These are phyloP conservation scores for Leishmania major DNA, from an alignment of 208 protist genomes.

Conservation along the genomic window DNA sequence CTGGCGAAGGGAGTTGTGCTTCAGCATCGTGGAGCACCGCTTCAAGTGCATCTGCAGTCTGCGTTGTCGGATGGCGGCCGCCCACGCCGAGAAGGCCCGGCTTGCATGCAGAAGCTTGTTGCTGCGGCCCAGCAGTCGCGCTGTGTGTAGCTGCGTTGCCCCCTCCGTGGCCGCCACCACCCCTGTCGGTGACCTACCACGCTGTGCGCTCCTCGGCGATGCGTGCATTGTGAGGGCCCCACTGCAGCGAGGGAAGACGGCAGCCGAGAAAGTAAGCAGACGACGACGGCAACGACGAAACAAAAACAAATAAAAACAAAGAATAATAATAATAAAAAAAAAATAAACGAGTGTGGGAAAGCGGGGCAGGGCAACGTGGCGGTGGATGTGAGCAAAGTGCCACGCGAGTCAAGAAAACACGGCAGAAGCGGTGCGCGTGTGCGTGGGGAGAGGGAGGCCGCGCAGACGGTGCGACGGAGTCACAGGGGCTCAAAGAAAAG, in stretches of 20 bases:
- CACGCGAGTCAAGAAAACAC: background rate
- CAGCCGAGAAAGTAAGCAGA: background rate
- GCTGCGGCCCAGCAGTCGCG: slow-evolving; percentile 19
- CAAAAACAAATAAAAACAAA: too few species aligned
- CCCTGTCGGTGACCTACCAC: background rate
- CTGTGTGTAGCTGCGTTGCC: background rate
- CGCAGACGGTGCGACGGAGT: too few species aligned
- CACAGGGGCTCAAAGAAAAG: background rate
- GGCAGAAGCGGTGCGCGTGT: background rate
- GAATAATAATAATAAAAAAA: too few species aligned
- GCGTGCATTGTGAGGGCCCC: background rate
- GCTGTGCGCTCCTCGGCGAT: background rate
- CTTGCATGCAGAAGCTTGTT: slow-evolving; percentile 22
- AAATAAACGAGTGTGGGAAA: background rate
- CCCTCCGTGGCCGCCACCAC: slow-evolving; percentile 15
- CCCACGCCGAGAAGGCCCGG: slow-evolving; percentile 42
- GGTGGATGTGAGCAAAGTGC: background rate
- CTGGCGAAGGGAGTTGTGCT: slow-evolving; percentile 47
- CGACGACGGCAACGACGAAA: background rate
- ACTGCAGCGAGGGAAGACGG: background rate
- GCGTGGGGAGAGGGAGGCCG: background rate
- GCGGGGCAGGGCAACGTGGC: too few species aligned
- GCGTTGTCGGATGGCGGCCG: slow-evolving; percentile 31
- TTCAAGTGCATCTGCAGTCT: slow-evolving; percentile 57
- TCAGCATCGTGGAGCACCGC: slow-evolving; percentile 66